Evolutionary conservation across 1,139 yeast genomes (phyloP), one percentile per base, ranked within the genome.

Genomic region (Martiniozyma asiatica): DNA sequence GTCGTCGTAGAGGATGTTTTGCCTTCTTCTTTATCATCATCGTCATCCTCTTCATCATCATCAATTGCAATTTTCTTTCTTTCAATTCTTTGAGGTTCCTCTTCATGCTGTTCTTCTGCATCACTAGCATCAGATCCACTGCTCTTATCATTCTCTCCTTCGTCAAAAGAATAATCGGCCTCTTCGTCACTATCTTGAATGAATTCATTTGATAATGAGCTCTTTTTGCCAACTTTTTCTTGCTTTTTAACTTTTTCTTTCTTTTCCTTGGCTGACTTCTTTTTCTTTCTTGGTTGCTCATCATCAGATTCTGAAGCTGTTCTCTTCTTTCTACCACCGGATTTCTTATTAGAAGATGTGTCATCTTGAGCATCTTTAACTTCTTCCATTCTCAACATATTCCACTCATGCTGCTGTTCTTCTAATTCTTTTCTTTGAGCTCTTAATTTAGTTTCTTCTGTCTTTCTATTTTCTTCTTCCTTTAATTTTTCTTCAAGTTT

Each of bases 331-430:
- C 36, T 40, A 4, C 40, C 40, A 33, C 44, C 43, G 23, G 32
- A 35, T 30, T 39, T 43, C 26, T 35, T 34, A 27, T 39, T 38
- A 11, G 41, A 50, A 9, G 38, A 49, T 11, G 39, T 53, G 10
- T 38, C 49, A 33, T 53, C 50, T 30, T 42, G 42, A 21, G 39
- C 48, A 33, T 52, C 58, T 31, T 47, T 49, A 26, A 51, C 58
- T 30, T 55, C 59, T 41, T 59, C 71, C 51, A 56, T 43, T 27
- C 70, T 59, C 42, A 68, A 69, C 48, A 73, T 78, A 22, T 79
- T 80, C 89, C 92, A 76, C 49, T 77, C 76, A 43, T 71, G 71
- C 6, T 94, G 92, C 50, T 82, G 89, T 42, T 77, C 84, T 49
- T 80, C 93, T 33, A 82, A 61, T 35, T 60, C 66, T 38, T 67